Conservation (phyloP, 148 eudicot species). For the Suaeda aralocaspica region DNA sequence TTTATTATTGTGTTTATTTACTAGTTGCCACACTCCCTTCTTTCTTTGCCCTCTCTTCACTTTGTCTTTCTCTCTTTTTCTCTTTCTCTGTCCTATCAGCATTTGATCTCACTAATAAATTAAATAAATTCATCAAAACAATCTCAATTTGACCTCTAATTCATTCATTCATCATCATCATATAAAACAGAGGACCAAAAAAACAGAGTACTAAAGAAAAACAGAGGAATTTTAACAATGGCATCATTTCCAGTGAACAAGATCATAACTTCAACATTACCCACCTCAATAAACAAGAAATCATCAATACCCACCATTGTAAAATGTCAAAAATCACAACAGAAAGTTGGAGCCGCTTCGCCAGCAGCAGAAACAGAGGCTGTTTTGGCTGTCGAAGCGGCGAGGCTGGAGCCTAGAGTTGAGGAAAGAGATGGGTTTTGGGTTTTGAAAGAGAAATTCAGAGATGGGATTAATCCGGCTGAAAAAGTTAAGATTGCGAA, state of each 20-base stretch:
- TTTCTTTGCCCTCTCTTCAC: constrained; percentile 8
- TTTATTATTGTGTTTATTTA: neutral
- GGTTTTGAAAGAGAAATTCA: constrained; percentile 81
- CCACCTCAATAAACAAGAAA: neutral
- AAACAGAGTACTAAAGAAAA: neutral
- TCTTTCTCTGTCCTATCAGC: no score
- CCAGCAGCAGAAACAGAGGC: constrained; percentile 34
- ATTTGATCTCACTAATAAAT: no score
- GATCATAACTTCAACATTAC: constrained; percentile 6
- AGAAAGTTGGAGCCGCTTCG: constrained; percentile 21
- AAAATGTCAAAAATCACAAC: constrained; percentile 5
- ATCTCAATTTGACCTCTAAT: neutral
- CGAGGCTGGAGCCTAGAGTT: constrained; percentile 76
- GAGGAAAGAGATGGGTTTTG: constrained; percentile 71
- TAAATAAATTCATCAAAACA: neutral
- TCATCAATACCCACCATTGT: neutral
- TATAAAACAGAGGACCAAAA: neutral
- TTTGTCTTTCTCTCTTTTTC: constrained; percentile 14
- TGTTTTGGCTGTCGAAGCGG: constrained; percentile 23
- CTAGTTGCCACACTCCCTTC: constrained; percentile 29
- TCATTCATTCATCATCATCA: neutral
- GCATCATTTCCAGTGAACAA: constrained; percentile 24
- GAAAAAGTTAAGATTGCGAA: constrained; percentile 84
- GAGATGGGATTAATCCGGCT: constrained; percentile 71
- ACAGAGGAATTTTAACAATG: constrained; percentile 6